phyloP scores from a whole-genome alignment of 805 yeast genomes.

The Ogataea methylovora region DNA sequence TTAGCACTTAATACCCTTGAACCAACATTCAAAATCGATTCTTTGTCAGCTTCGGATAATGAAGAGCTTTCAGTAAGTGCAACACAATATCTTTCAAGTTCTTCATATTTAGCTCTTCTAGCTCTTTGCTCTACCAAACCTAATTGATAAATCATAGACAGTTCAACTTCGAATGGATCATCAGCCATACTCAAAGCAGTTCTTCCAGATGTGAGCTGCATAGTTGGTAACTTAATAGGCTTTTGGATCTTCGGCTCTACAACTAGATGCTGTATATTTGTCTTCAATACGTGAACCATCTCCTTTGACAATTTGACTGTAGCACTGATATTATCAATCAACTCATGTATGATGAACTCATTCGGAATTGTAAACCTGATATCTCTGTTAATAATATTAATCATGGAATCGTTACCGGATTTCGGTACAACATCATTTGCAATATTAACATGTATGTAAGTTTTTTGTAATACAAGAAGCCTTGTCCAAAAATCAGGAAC shows the following conservation, averaged over 20 bases:
- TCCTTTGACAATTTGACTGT: conserved; percentile 61
- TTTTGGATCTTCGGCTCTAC: conserved; percentile 31
- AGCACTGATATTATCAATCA: conserved; percentile 74
- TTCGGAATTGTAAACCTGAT: conserved; percentile 60
- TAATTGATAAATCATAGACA: conserved; percentile 48
- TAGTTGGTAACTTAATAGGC: conserved; percentile 30
- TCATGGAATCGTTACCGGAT: conserved; percentile 2
- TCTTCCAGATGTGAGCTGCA: conserved; percentile 32
- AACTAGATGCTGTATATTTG: conserved; percentile 26
- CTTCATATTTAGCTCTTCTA: conserved; percentile 32
- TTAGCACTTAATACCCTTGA: background rate
- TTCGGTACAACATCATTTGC: background rate
- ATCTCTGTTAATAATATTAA: conserved; percentile 22
- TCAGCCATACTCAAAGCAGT: conserved; percentile 48
- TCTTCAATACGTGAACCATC: conserved; percentile 40
- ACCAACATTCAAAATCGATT: background rate
- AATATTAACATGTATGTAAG: background rate
- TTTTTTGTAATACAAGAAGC: conserved; percentile 25
- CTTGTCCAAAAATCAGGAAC: conserved; percentile 41
- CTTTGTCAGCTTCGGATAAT: background rate
- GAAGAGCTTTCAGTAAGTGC: background rate
- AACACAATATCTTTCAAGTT: conserved; percentile 9
- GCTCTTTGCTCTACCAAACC: conserved; percentile 52
- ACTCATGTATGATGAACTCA: conserved; percentile 63
- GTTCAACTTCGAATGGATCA: conserved; percentile 58